These are phyloP conservation scores for Fagopyrum esculentum DNA, from an alignment of 148 eudicot species.

Conservation along the genomic window DNA sequence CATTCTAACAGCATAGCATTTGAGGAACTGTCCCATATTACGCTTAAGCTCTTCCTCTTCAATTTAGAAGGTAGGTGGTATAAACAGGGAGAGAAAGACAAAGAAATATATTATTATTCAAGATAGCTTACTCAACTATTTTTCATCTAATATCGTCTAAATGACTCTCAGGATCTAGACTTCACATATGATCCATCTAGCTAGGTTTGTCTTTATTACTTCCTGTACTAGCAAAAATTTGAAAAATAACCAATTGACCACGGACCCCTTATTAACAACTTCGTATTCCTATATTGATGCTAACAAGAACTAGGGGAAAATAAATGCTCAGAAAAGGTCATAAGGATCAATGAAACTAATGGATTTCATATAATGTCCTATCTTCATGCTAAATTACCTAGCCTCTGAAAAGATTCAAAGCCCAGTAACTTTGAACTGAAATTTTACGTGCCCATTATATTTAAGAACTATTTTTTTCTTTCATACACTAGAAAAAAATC, in stretches of 20 bases:
- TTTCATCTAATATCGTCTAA: background rate
- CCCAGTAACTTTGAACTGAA: conserved; percentile 1
- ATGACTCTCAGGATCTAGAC: background rate
- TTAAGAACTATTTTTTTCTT: background rate
- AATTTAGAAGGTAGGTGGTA: background rate
- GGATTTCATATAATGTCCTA: background rate
- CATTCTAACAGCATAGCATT: background rate
- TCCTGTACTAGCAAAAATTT: background rate
- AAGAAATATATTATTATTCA: background rate
- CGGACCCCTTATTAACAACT: background rate
- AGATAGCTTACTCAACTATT: background rate
- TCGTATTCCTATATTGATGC: background rate
- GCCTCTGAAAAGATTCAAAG: background rate
- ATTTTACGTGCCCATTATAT: background rate
- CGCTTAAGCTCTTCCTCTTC: background rate
- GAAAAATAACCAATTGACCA: background rate
- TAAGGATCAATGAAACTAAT: background rate
- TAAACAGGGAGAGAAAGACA: background rate
- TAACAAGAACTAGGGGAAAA: background rate
- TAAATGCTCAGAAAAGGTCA: background rate
- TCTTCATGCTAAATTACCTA: background rate
- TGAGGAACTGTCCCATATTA: background rate
- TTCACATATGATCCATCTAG: too few relatives aligned
- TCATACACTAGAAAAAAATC: background rate
- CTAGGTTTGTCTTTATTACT: background rate